A percentile compares a stretch with the other conserved stretches of the same genome.
These are phyloP conservation scores for Lachnellula suecica DNA, from an alignment of 2,329 filamentous ascomycete genomes.

Conservation along the genomic window DNA sequence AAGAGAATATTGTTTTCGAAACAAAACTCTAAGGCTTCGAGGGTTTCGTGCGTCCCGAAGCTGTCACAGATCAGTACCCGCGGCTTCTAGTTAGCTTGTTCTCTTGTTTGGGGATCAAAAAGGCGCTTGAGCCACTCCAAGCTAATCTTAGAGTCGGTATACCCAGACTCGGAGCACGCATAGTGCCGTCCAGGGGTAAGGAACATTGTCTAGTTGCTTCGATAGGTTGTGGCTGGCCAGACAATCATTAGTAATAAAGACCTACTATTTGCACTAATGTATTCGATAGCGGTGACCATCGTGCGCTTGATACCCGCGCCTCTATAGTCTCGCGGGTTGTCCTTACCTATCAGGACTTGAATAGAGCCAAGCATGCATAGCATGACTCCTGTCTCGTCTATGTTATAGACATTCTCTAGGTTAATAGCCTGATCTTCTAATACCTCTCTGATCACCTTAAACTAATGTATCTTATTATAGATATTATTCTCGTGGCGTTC, in stretches of 20 bases:
- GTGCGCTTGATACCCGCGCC: conserved; percentile 29
- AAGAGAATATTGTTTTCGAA: conserved; percentile 28
- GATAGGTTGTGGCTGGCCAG: conserved; percentile 28
- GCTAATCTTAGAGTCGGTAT: conserved; percentile 34
- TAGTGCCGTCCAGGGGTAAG: conserved; percentile 32
- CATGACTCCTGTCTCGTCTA: conserved; percentile 36
- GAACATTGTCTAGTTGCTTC: conserved; percentile 29
- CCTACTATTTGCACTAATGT: conserved; percentile 25
- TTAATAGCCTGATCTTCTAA: conserved; percentile 15
- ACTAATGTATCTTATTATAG: conserved; percentile 34
- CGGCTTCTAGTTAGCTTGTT: conserved; percentile 30
- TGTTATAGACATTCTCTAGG: conserved; percentile 31
- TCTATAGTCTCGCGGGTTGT: conserved; percentile 26
- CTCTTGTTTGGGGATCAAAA: conserved; percentile 36
- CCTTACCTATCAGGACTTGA: conserved; percentile 33
- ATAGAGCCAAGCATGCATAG: conserved; percentile 29
- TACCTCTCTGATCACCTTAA: conserved; percentile 31
- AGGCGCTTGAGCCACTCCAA: conserved; percentile 35
- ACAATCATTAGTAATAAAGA: conserved; percentile 28
- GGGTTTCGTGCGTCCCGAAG: conserved; percentile 36
- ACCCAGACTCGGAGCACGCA: conserved; percentile 24
- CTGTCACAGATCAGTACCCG: conserved; percentile 36
- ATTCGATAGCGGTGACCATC: conserved; percentile 16
- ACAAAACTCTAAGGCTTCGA: conserved; percentile 31
- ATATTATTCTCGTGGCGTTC: conserved; percentile 25